Conservation (phyloP, 2,329 filamentous ascomycete genomes). For the Myotisia sp. region DNA sequence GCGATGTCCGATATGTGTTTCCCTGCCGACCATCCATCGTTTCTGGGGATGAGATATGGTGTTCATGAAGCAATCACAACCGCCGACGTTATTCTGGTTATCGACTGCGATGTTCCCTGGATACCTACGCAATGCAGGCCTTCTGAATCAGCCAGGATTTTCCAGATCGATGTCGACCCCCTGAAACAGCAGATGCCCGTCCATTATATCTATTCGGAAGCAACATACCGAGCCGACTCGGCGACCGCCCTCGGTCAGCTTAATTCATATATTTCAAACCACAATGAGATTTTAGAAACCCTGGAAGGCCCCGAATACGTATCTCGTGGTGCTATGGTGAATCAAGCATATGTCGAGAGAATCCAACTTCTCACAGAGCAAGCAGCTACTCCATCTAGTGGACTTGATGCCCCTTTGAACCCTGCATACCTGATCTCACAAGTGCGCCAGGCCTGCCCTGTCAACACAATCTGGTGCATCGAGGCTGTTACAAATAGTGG, state of each 20-base stretch:
- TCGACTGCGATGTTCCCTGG: constrained; percentile 89
- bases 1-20: constrained; percentile 41
- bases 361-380: constrained; percentile 46
- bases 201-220: constrained; percentile 53
- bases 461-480: constrained; percentile 58
- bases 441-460: constrained; percentile 43
- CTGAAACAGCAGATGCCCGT: constrained; percentile 60
- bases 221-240: constrained; percentile 53
- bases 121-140: constrained; percentile 63
- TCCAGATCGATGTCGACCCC: constrained; percentile 53
- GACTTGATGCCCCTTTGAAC: constrained; percentile 48
- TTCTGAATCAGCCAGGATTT: constrained; percentile 41
- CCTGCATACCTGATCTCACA: constrained; percentile 43
- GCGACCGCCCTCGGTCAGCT: constrained; percentile 55
- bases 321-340: constrained; percentile 41
- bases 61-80: constrained; percentile 57
- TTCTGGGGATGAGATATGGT: constrained; percentile 59
- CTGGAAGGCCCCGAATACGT: constrained; percentile 29
- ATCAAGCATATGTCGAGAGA: constrained; percentile 44
- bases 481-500: constrained; percentile 62
- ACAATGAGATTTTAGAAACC: constrained; percentile 30
- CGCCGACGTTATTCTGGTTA: constrained; percentile 70
- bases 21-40: constrained; percentile 37
- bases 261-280: constrained; percentile 42
- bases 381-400: constrained; percentile 40